Conservation (phyloP, 768 basidiomycete species). For the Roridomyces roridus region DNA sequence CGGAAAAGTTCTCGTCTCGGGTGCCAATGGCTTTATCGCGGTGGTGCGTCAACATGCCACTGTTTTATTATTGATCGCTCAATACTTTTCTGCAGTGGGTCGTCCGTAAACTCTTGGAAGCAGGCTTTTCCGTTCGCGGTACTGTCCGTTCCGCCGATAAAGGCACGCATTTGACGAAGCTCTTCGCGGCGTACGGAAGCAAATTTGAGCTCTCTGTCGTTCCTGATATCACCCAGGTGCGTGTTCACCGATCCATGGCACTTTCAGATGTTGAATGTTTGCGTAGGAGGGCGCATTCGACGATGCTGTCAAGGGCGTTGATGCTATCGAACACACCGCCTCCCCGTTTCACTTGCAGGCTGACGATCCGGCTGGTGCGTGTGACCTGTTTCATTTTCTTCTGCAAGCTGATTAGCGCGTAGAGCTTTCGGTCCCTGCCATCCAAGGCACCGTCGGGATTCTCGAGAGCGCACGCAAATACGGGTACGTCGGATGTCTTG, state of each 20-base stretch:
- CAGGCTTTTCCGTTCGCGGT: too few species aligned
- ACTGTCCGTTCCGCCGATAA: too few species aligned
- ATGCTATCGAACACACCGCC: constrained; percentile 73
- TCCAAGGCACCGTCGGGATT: constrained; percentile 48
- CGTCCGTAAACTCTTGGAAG: too few species aligned
- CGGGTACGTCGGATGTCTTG: constrained; percentile 33
- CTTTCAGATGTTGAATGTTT: neutral
- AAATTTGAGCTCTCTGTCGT: constrained; percentile 38
- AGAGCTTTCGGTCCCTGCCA: constrained; percentile 39
- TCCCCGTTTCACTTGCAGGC: constrained; percentile 62
- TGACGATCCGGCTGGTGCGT: constrained; percentile 48
- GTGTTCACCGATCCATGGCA: neutral
- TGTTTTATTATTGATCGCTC: too few species aligned
- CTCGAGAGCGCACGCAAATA: constrained; percentile 45
- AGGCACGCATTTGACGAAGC: too few species aligned
- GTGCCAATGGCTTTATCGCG: too few species aligned
- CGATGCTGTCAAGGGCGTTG: constrained; percentile 77
- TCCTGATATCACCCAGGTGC: constrained; percentile 61
- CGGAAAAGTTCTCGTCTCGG: too few species aligned
- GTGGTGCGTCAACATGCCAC: too few species aligned
- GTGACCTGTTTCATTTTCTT: neutral
- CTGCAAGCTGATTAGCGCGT: neutral
- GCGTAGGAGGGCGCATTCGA: constrained; percentile 73
- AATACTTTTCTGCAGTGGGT: too few species aligned
- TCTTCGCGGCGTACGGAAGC: too few species aligned